Evolutionary conservation across 1,284 basidiomycete species (phyloP).

Genomic region (Irpex sp.): DNA sequence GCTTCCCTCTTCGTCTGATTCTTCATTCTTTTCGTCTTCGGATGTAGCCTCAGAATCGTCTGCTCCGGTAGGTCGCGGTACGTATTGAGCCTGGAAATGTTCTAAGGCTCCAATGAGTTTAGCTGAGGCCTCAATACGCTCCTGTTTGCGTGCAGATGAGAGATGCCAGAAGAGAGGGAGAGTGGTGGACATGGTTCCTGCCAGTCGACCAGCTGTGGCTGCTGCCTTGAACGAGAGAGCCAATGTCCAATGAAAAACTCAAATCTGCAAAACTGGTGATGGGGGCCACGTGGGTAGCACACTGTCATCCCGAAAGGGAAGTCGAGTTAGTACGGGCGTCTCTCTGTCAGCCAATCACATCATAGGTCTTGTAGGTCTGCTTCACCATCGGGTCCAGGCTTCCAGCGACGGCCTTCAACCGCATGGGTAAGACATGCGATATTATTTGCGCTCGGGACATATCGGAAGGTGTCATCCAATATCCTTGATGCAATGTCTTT

Average conservation of each 20-base stretch:
- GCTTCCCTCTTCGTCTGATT: constrained; percentile 31
- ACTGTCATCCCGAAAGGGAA: not conserved
- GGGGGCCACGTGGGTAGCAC: not conserved
- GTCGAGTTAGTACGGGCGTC: not conserved
- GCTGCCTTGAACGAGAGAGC: not conserved
- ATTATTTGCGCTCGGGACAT: no score
- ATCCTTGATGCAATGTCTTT: no score
- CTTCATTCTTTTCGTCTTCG: constrained; percentile 37
- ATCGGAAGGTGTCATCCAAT: no score
- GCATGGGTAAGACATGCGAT: no score
- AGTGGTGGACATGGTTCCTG: constrained; percentile 67
- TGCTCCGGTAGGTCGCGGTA: constrained; percentile 41
- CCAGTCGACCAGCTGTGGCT: not conserved
- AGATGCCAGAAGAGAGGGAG: constrained; percentile 94
- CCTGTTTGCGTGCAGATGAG: constrained; percentile 78
- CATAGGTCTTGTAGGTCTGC: no score
- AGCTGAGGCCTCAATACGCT: constrained; percentile 82
- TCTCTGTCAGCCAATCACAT: not conserved
- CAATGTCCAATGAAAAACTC: not conserved
- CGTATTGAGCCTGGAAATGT: constrained; percentile 71
- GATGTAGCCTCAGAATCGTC: constrained; percentile 28
- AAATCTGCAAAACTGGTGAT: constrained; percentile 6
- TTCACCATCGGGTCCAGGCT: no score
- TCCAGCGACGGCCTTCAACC: no score
- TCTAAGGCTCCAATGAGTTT: constrained; percentile 80